Base-by-base conservation (phyloP, 306 rosid species). In the Quercus berberidifolia region DNA sequence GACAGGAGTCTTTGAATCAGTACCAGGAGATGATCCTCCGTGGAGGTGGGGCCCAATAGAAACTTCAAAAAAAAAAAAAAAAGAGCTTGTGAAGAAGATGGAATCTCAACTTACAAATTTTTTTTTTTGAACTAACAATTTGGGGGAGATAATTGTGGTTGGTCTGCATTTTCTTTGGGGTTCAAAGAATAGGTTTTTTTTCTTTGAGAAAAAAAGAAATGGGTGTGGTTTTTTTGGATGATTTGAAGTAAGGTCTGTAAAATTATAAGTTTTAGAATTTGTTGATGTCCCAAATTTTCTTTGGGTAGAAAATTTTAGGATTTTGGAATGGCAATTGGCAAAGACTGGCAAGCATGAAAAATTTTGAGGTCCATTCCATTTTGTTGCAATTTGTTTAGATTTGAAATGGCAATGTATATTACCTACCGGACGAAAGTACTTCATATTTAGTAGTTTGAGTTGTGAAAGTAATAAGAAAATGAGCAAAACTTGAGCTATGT, bases 1-100 rank as follows among this genome's bases (percentile, higher is more conserved):
- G 99, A 83, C 95, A 94, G 86, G 93, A 89, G 38, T 92, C 97
- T 70, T 71, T 94, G 90, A 91, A 85, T 33, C 94, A 92, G 85
- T 91, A 88, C 84, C 82, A 85, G 23, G 88, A 85, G 79, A 91
- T 90, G 93, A 21, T 89, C 72, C 71, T 71, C 18, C 77, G 86
- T 20, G 86, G 89, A 68, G 79, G 74, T 78, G 46, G 10, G 46
- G 46, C 46, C 46, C 79, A 76, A 9, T 82, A 85, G 79, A 60
- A 62, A 23, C 67, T 23, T 59, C 30, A 1, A 59, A 20, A 8
- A 23, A 9, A 58, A 23, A 21, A 10, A 21, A 38, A 49, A 13
- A 49, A 13, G 17, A 49, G 54, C 4, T 49, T 13, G 54, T 49
- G 54, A 49, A 49, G 54, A 49, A 49, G 17, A 49, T 49, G 14